Percentiles rank a stretch among this genome's conserved stretches.
phyloP scores from a whole-genome alignment of 352 stramenopile species.

The Globisporangium mamillatum region DNA sequence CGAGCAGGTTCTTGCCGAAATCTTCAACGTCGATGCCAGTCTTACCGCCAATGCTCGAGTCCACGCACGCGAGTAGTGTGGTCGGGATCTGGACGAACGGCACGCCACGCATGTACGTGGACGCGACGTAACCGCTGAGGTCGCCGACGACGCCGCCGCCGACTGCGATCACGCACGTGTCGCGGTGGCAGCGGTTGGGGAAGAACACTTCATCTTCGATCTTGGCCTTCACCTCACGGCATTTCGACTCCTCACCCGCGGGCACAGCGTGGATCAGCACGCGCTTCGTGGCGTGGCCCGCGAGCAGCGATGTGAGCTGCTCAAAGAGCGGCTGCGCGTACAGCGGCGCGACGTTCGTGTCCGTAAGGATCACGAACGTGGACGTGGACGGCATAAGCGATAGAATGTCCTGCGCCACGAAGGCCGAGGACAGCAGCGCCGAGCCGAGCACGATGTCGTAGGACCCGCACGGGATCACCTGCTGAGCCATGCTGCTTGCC shows the following conservation, averaged over 20 bases:
- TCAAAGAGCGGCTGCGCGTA: slow-evolving; percentile 61
- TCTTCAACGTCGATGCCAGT: slow-evolving; percentile 96
- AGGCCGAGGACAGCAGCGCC: slow-evolving; percentile 55
- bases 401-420: slow-evolving; percentile 64
- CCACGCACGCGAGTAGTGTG: slow-evolving; percentile 98
- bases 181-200: slow-evolving; percentile 76
- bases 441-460: slow-evolving; percentile 83
- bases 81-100: slow-evolving; percentile 93
- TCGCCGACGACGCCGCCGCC: slow-evolving; percentile 98
- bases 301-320: slow-evolving; percentile 44
- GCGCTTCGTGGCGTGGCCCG: slow-evolving; percentile 33
- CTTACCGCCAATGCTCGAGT: slow-evolving; percentile 98
- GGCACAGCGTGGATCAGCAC: slow-evolving; percentile 64
- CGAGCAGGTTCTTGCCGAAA: slow-evolving; percentile 97
- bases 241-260: slow-evolving; percentile 75
- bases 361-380: slow-evolving; percentile 81
- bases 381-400: slow-evolving; percentile 46
- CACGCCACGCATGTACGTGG: slow-evolving; percentile 95
- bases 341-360: slow-evolving; percentile 72
- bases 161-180: slow-evolving; percentile 85
- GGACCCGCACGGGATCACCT: slow-evolving; percentile 64
- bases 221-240: slow-evolving; percentile 69
- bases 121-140: slow-evolving; percentile 96
- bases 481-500: slow-evolving; percentile 11
- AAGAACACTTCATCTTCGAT: slow-evolving; percentile 85